These are phyloP conservation scores for Acanthamoeba castellanii DNA, from an alignment of 208 protist species.

Conservation along the genomic window DNA sequence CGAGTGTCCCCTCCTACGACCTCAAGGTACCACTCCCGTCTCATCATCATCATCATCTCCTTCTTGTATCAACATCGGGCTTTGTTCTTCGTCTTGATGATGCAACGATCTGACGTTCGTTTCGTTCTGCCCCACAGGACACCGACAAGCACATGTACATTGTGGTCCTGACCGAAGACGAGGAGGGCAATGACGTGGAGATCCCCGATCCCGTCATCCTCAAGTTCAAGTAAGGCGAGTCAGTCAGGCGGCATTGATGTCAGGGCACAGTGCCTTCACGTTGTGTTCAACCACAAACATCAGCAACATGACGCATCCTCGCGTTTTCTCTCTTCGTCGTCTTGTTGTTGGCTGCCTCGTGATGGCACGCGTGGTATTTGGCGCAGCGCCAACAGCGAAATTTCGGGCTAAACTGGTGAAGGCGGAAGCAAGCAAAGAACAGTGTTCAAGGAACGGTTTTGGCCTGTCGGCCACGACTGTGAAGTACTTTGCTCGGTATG, in stretches of 20 bases:
- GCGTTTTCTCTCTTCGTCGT: no score
- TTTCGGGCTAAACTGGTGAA: no score
- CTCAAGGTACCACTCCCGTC: neutral
- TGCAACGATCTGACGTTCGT: no score
- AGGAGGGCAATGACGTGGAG: conserved; percentile 66
- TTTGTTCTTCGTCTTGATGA: neutral
- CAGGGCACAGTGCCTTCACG: neutral
- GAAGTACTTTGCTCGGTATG: neutral
- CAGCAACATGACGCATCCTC: no score
- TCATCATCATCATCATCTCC: neutral
- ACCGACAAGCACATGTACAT: conserved; percentile 31
- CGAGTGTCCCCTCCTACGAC: conserved; percentile 29
- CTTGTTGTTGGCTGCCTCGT: no score
- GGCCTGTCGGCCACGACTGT: neutral
- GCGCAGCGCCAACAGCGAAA: no score
- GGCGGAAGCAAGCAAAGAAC: neutral
- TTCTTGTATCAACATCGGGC: no score
- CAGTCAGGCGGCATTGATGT: neutral
- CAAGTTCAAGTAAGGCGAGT: conserved; percentile 44
- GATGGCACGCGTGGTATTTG: no score
- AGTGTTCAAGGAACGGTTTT: conserved; percentile 2
- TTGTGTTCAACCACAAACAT: no score
- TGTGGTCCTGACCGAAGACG: conserved; percentile 72
- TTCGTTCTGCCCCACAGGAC: neutral
- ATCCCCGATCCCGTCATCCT: conserved; percentile 70